Percentiles rank a stretch among this genome's conserved stretches.
Conservation (phyloP, 345 rosid species). For the Murraya koenigii region DNA sequence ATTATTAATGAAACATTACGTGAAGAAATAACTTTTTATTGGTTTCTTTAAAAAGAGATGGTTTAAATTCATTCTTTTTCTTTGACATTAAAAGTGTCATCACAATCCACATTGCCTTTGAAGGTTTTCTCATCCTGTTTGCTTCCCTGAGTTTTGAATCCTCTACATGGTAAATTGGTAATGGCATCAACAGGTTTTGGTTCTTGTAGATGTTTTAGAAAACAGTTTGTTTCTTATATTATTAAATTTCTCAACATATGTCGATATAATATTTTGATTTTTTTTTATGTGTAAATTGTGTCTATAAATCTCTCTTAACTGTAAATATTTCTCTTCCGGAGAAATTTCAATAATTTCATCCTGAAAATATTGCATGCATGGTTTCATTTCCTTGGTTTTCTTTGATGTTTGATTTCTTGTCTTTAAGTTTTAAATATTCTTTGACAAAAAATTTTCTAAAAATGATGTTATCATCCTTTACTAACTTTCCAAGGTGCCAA, state of each 20-base stretch:
- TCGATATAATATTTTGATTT: neutral
- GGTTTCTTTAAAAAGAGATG: neutral
- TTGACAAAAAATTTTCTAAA: neutral
- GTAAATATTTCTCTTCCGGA: neutral
- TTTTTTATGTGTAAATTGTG: neutral
- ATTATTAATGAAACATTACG: neutral
- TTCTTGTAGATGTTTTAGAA: neutral
- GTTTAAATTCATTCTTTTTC: neutral
- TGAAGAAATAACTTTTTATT: neutral
- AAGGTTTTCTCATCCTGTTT: neutral
- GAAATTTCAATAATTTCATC: neutral
- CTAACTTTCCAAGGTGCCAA: constrained; percentile 36
- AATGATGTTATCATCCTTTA: constrained; percentile 30
- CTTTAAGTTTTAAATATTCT: neutral
- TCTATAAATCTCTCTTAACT: neutral
- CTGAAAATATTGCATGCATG: neutral
- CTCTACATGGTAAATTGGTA: neutral
- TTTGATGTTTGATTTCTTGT: neutral
- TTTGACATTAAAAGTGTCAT: neutral
- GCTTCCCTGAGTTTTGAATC: neutral
- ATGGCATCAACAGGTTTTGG: neutral
- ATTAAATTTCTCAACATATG: neutral
- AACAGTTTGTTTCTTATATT: neutral
- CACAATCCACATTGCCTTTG: neutral
- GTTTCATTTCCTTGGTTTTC: neutral